Percentiles rank a stretch among this genome's conserved stretches.
These are phyloP conservation scores for Geotrichum histeridarum DNA, from an alignment of 1,139 yeast species.

Conservation along the genomic window DNA sequence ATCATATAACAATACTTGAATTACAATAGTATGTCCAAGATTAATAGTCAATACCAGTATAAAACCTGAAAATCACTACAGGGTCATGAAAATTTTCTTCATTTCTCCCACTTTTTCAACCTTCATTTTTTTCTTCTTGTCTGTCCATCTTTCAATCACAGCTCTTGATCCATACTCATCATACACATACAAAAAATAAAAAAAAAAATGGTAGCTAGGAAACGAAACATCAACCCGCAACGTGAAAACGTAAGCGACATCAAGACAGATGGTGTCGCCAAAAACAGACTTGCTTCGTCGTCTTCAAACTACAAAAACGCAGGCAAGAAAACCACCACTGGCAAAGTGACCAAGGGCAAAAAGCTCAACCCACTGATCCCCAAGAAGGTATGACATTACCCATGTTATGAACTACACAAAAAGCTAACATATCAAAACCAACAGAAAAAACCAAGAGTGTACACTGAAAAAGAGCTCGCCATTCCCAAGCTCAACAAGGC, in stretches of 20 bases:
- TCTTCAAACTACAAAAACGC: slow-evolving; percentile 29
- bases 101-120: not conserved
- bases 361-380: slow-evolving; percentile 14
- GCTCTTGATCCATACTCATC: not conserved
- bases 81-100: slow-evolving; percentile 3
- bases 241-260: slow-evolving; percentile 23
- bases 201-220: slow-evolving; percentile 23
- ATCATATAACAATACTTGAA: not conserved
- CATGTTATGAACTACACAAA: not conserved
- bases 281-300: slow-evolving; percentile 26
- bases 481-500: slow-evolving; percentile 79
- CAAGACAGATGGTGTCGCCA: slow-evolving; percentile 22
- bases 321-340: slow-evolving; percentile 18
- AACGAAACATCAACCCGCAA: slow-evolving; percentile 22
- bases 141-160: not conserved
- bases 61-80: not conserved
- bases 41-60: not conserved
- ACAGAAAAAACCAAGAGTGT: slow-evolving; percentile 50
- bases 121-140: not conserved
- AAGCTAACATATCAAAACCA: not conserved
- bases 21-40: not conserved
- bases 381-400: slow-evolving; percentile 16
- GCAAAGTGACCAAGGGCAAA: slow-evolving; percentile 21
- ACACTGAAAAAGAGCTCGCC: slow-evolving; percentile 70
- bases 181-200: not conserved